Conservation (phyloP, 2,329 filamentous ascomycete genomes). For the Hypoxylon sp. region DNA sequence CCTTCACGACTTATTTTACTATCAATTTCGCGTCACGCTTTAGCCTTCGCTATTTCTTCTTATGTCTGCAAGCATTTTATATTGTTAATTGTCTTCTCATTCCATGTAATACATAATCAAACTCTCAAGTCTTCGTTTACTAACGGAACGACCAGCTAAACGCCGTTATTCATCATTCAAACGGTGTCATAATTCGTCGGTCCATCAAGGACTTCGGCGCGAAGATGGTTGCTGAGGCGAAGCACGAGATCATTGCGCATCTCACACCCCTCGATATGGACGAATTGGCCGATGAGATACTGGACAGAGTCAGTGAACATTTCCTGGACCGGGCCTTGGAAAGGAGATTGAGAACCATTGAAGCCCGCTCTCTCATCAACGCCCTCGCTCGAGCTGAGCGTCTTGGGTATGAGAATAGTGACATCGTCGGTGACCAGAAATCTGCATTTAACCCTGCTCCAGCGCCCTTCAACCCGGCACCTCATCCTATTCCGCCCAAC, state of each 20-base stretch:
- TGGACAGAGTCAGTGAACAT: conserved; percentile 55
- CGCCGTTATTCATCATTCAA: conserved; percentile 57
- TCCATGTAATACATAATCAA: too few species aligned
- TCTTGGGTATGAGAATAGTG: conserved; percentile 62
- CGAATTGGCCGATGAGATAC: conserved; percentile 53
- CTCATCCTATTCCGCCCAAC: not conserved
- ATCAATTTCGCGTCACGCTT: too few species aligned
- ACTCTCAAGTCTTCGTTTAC: too few species aligned
- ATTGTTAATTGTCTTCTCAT: too few species aligned
- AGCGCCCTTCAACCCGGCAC: conserved; percentile 9
- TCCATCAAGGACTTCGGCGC: conserved; percentile 57
- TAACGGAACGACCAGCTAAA: conserved; percentile 53
- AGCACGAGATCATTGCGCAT: conserved; percentile 53
- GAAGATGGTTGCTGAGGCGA: conserved; percentile 53
- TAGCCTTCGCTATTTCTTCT: too few species aligned
- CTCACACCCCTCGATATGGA: conserved; percentile 56
- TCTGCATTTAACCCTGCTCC: conserved; percentile 32
- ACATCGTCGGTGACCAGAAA: conserved; percentile 56
- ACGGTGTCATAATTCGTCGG: conserved; percentile 48
- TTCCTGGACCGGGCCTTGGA: conserved; percentile 65
- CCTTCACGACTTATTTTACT: too few species aligned
- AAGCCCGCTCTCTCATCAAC: conserved; percentile 63
- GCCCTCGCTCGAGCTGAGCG: conserved; percentile 65
- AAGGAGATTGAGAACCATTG: conserved; percentile 61
- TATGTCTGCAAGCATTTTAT: too few species aligned